Conservation (phyloP, 495 filamentous ascomycete species). For the Acidomyces sp. region DNA sequence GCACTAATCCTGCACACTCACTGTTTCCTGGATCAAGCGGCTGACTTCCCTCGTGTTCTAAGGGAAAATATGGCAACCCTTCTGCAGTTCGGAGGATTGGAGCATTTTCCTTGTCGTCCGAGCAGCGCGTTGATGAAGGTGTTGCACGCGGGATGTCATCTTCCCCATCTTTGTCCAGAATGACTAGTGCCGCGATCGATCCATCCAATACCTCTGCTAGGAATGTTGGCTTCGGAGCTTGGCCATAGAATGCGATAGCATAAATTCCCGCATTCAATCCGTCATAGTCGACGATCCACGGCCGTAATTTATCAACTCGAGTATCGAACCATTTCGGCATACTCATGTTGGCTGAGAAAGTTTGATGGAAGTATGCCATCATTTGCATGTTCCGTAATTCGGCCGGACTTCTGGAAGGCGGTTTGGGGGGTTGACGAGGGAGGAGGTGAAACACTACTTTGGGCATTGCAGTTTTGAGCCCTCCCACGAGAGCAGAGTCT, state of each 20-base stretch:
- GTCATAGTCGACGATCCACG: conserved; percentile 44
- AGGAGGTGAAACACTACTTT: conserved; percentile 5
- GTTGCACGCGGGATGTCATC: background rate
- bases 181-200: conserved; percentile 43
- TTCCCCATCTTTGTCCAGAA: conserved; percentile 32
- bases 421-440: conserved; percentile 6
- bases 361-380: conserved; percentile 55
- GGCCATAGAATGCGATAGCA: conserved; percentile 41
- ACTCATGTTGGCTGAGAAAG: conserved; percentile 26
- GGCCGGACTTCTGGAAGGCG: conserved; percentile 43
- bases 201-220: conserved; percentile 44
- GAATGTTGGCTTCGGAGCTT: conserved; percentile 34
- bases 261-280: conserved; percentile 39
- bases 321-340: conserved; percentile 35
- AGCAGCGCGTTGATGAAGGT: background rate
- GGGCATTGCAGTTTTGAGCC: background rate
- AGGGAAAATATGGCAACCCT: conserved; percentile 15
- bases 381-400: conserved; percentile 68
- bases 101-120: background rate
- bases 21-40: conserved; percentile 33
- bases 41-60: conserved; percentile 1
- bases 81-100: conserved; percentile 13
- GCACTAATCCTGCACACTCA: conserved; percentile 34
- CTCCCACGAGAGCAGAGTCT: conserved; percentile 8
- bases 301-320: conserved; percentile 36